A percentile compares a stretch with the other conserved stretches of the same genome.
phyloP scores from a whole-genome alignment of 2,329 filamentous ascomycete species.

The Penicillium sclerotiorum region DNA sequence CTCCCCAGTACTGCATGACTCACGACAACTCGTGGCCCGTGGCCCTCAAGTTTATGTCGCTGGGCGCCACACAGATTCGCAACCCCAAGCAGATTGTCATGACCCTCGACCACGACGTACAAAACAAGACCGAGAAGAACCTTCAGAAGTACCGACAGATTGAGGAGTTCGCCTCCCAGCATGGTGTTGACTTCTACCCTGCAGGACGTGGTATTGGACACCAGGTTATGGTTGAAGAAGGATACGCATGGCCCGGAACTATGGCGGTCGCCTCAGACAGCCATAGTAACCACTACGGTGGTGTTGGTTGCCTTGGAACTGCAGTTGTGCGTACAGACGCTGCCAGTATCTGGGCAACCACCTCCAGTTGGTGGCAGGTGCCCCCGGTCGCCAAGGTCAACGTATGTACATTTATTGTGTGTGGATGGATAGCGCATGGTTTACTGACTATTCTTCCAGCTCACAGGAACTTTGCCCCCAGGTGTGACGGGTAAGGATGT shows the following conservation, averaged over 20 bases:
- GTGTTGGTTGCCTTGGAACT: conserved; percentile 74
- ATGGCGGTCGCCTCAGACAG: conserved; percentile 71
- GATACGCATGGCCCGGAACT: conserved; percentile 82
- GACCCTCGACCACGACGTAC: conserved; percentile 85
- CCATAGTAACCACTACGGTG: conserved; percentile 84
- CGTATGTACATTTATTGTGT: too few relatives aligned
- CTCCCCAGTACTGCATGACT: conserved; percentile 76
- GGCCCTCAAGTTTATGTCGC: conserved; percentile 77
- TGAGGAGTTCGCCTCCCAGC: conserved; percentile 75
- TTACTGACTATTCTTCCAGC: too few relatives aligned
- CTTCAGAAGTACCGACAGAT: conserved; percentile 82
- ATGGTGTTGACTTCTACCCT: conserved; percentile 76
- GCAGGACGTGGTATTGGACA: conserved; percentile 84
- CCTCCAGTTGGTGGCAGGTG: conserved; percentile 83
- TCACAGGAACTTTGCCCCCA: conserved; percentile 72
- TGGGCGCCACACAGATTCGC: conserved; percentile 74
- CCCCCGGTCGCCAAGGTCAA: conserved; percentile 82
- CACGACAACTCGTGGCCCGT: conserved; percentile 84
- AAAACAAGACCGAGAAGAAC: conserved; percentile 77
- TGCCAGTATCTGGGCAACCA: conserved; percentile 81
- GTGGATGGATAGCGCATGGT: too few relatives aligned
- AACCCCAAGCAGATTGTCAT: conserved; percentile 75
- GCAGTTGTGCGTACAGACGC: conserved; percentile 86
- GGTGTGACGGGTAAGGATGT: conserved; percentile 94
- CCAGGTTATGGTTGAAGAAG: conserved; percentile 75